Conservation (phyloP, 2,329 filamentous ascomycete species). For the Botrytis fragariae region DNA sequence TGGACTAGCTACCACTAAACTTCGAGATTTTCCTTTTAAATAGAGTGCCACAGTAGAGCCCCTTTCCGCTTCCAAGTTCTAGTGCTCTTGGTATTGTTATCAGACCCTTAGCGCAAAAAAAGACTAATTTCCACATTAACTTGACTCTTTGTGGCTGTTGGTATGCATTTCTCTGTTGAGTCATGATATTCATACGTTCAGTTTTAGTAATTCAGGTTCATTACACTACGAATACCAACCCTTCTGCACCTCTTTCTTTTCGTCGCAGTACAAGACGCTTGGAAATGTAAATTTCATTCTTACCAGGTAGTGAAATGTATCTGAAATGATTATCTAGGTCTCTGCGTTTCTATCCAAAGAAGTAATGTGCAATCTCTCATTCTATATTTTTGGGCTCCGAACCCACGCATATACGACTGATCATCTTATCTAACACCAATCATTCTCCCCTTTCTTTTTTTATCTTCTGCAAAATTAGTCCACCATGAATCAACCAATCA, state of each 20-base stretch:
- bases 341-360: not conserved
- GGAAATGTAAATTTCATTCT: not conserved
- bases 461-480: not conserved
- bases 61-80: not conserved
- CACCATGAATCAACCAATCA: not conserved
- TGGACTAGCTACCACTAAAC: not conserved
- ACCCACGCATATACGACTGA: not conserved
- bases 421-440: not conserved
- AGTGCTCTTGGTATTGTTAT: not conserved
- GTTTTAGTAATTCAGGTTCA: not conserved
- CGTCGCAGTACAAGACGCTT: too few relatives aligned
- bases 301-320: not conserved
- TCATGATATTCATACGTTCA: not conserved
- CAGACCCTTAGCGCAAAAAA: not conserved
- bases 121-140: not conserved
- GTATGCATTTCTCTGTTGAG: not conserved
- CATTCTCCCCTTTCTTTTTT: not conserved
- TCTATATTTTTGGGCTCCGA: not conserved
- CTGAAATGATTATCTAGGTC: not conserved
- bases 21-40: not conserved
- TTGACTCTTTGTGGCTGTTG: not conserved
- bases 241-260: not conserved
- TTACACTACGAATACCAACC: rapidly evolving
- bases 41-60: rapidly evolving
- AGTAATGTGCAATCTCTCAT: not conserved